Conservation (phyloP, 129 eudicot species). For the Calendula officinalis region DNA sequence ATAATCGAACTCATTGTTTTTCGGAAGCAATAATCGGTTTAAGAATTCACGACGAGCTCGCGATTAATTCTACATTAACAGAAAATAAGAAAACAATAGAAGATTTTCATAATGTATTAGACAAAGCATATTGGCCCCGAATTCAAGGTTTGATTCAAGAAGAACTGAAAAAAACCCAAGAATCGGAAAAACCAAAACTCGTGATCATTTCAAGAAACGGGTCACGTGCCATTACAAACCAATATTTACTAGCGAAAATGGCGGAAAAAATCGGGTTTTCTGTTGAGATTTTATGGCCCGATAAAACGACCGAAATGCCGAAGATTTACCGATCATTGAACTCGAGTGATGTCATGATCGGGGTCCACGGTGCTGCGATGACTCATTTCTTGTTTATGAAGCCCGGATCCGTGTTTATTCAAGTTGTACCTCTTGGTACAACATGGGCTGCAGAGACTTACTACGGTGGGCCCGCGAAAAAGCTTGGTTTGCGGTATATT, state of each 20-base stretch:
- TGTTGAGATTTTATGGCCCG: slow-evolving; percentile 66
- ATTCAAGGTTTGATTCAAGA: slow-evolving; percentile 50
- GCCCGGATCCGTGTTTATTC: slow-evolving; percentile 81
- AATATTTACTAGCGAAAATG: slow-evolving; percentile 54
- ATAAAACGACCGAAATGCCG: slow-evolving; percentile 65
- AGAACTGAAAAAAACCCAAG: slow-evolving; percentile 45
- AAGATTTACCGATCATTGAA: slow-evolving; percentile 65
- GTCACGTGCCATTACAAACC: slow-evolving; percentile 76
- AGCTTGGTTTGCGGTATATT: slow-evolving; percentile 67
- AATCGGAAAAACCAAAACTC: slow-evolving; percentile 49
- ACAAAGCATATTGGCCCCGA: slow-evolving; percentile 70
- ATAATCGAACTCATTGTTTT: slow-evolving; percentile 85
- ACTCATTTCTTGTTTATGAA: slow-evolving; percentile 86
- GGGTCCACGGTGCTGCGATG: slow-evolving; percentile 99
- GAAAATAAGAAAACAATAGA: slow-evolving; percentile 42
- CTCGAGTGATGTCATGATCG: slow-evolving; percentile 88
- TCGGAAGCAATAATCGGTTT: slow-evolving; percentile 81
- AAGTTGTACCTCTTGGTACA: slow-evolving; percentile 81
- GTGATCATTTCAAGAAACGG: slow-evolving; percentile 76
- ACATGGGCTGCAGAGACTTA: slow-evolving; percentile 95
- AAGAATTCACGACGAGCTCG: slow-evolving; percentile 85
- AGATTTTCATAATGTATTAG: slow-evolving; percentile 70
- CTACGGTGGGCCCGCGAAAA: slow-evolving; percentile 77
- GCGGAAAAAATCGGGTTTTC: slow-evolving; percentile 69
- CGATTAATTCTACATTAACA: slow-evolving; percentile 53